Conservation (phyloP, 768 basidiomycete genomes). For the Suillus placidus region DNA sequence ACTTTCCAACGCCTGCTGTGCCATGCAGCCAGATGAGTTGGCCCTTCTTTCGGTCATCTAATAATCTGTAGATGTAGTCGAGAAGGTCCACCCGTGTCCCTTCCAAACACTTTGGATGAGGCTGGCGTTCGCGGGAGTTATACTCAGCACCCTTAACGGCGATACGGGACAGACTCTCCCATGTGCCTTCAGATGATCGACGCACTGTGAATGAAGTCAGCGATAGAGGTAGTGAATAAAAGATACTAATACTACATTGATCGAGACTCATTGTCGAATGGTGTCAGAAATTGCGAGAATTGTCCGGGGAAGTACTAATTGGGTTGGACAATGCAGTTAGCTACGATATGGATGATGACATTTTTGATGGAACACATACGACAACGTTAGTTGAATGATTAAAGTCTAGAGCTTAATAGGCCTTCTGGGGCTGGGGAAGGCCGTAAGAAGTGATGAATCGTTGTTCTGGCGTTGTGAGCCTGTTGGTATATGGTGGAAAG, state of each 20-base stretch:
- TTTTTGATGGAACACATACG: background rate
- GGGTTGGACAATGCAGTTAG: background rate
- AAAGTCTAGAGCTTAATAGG: background rate
- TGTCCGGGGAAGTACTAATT: background rate
- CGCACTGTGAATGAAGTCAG: background rate
- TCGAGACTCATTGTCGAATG: background rate
- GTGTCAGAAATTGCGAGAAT: background rate
- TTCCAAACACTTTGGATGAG: background rate
- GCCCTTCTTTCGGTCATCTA: background rate
- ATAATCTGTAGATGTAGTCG: background rate
- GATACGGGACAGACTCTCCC: background rate
- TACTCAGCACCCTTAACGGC: background rate
- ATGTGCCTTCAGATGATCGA: background rate
- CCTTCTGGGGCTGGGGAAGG: background rate
- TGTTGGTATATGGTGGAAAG: background rate
- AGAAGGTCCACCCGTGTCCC: background rate
- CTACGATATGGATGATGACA: background rate
- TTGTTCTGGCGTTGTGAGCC: background rate
- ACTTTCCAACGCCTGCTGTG: background rate
- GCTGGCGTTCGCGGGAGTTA: background rate
- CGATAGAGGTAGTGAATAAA: background rate
- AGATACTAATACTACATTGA: background rate
- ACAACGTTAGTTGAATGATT: background rate
- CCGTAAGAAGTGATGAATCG: background rate
- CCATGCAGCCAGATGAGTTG: background rate